Base-by-base conservation (phyloP, 177 flowering plant genomes). In the Telopea speciosissima region DNA sequence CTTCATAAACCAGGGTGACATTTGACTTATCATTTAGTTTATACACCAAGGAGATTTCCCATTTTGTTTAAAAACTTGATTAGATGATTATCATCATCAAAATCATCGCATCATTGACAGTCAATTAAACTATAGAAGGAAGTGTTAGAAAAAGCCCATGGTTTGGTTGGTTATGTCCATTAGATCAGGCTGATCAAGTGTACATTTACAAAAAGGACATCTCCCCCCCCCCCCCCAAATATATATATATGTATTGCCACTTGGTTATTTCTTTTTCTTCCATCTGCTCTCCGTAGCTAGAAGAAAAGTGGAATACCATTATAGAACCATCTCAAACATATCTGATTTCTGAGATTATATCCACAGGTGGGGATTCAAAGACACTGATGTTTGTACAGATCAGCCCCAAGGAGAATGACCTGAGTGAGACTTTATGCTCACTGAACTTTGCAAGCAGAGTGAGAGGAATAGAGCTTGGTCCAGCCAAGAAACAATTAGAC, bases 361-460 rank as follows among this genome's bases (percentile, higher is more conserved):
- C 73, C 65, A 70, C 70, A 93, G 99, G 99, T 31, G 99, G 98
- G 77, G 96, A 96, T 77, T 96, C 99, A 17, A 96, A 96, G 83
- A 82, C 98, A 17, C 81, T 93, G 70, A 96, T 96, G 99, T 88
- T 96, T 75, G 91, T 96, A 64, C 99, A 96, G 77, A 85, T 93
- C 52, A 93, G 97, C 73, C 99, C 99, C 12, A 90, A 82, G 65
- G 97, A 93, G 63, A 86, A 81, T 77, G 99, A 96, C 74, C 75
- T 89, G 63, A 82, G 87, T 70, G 99, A 96, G 89, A 91, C 96
- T 40, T 74, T 96, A 56, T 93, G 97, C 86, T 96, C 99, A 10
- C 81, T 96, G 65, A 96, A 96, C 79, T 96, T 96, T 83, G 98
- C 98, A 62, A 93, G 96, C 76, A 83, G 99, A 80, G 99, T 93